Evolutionary conservation across 768 basidiomycete genomes (phyloP).

Genomic region (Gloeophyllum trabeum): DNA sequence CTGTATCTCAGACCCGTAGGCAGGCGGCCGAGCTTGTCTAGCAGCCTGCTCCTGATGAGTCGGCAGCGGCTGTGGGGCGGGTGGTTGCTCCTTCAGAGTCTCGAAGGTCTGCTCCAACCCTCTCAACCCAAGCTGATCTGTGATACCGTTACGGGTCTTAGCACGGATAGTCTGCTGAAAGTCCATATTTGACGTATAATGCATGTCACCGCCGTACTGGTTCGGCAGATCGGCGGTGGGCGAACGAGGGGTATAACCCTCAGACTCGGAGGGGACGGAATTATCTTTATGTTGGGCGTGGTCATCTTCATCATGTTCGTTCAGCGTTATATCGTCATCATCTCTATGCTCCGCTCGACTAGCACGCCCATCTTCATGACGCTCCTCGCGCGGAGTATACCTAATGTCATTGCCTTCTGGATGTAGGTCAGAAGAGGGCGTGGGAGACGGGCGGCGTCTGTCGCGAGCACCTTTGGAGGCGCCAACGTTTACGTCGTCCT

Average conservation of each 20-base stretch:
- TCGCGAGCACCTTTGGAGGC: neutral
- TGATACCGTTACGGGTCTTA: constrained; percentile 44
- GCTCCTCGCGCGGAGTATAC: constrained; percentile 28
- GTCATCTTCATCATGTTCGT: constrained; percentile 32
- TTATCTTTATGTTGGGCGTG: too few species aligned
- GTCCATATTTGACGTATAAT: constrained; percentile 17
- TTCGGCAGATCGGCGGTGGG: constrained; percentile 53
- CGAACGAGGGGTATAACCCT: constrained; percentile 53
- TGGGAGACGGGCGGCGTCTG: constrained; percentile 24
- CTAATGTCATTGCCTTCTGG: constrained; percentile 27
- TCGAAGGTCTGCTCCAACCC: constrained; percentile 49
- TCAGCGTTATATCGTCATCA: constrained; percentile 34
- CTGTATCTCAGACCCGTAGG: constrained; percentile 41
- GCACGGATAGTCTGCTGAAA: constrained; percentile 27
- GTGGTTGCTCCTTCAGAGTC: constrained; percentile 34
- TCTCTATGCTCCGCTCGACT: constrained; percentile 20
- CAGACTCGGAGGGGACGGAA: constrained; percentile 15
- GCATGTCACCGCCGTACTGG: constrained; percentile 12
- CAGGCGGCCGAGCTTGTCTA: constrained; percentile 11
- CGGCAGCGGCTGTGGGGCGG: constrained; percentile 16
- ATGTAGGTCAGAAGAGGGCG: constrained; percentile 44
- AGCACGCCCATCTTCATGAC: constrained; percentile 3
- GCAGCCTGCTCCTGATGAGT: constrained; percentile 8
- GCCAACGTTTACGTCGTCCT: constrained; percentile 38
- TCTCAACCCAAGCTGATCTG: constrained; percentile 51